These are phyloP conservation scores for Blumeriella jaapii DNA, from an alignment of 2,329 filamentous ascomycete genomes.

Conservation along the genomic window DNA sequence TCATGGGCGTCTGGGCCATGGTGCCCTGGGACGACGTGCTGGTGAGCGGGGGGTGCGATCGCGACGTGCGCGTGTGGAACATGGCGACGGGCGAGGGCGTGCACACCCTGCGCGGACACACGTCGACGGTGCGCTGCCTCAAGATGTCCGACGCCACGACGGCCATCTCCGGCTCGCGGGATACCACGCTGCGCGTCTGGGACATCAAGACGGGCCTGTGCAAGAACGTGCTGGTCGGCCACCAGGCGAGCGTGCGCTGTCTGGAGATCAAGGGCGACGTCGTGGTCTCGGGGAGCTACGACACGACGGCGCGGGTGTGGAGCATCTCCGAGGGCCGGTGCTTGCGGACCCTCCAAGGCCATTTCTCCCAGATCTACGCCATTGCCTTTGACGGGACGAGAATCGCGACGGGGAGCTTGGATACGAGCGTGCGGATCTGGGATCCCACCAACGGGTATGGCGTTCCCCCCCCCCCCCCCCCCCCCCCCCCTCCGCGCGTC, in stretches of 20 bases:
- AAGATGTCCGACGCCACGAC: conserved; percentile 95
- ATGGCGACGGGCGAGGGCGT: conserved; percentile 72
- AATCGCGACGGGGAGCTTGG: conserved; percentile 88
- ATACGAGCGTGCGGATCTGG: conserved; percentile 96
- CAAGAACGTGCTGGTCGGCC: conserved; percentile 82
- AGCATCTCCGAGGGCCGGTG: conserved; percentile 93
- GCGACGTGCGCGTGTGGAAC: conserved; percentile 95
- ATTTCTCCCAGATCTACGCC: conserved; percentile 98
- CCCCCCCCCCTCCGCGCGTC: conserved; percentile 12
- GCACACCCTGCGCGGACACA: conserved; percentile 84
- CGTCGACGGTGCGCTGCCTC: conserved; percentile 88
- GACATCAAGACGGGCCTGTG: conserved; percentile 82
- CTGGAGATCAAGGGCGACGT: conserved; percentile 93
- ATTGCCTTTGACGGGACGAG: conserved; percentile 92
- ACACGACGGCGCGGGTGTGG: conserved; percentile 95
- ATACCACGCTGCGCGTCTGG: conserved; percentile 92
- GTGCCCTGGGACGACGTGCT: conserved; percentile 93
- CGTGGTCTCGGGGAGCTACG: conserved; percentile 96
- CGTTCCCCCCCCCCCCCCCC: conserved; percentile 13
- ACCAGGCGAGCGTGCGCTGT: conserved; percentile 91
- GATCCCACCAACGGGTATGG: conserved; percentile 78
- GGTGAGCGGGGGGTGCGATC: conserved; percentile 91
- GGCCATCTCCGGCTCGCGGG: conserved; percentile 89
- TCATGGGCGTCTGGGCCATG: conserved; percentile 99
- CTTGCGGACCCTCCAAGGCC: conserved; percentile 77